phyloP scores from a whole-genome alignment of 2,329 filamentous ascomycete genomes.

The Helotiales sp. region DNA sequence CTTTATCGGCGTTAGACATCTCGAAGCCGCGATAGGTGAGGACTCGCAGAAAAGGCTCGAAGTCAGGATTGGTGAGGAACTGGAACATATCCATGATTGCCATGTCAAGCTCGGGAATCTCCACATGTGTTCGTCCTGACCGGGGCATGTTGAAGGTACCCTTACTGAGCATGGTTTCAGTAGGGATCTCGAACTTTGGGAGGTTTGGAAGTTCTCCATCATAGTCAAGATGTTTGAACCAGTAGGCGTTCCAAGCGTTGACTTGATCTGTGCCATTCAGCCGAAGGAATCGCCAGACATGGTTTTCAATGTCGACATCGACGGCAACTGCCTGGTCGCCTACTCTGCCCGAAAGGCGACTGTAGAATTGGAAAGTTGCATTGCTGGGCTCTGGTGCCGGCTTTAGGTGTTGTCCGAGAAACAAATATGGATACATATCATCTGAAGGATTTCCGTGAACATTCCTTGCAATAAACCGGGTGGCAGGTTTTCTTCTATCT shows the following conservation, averaged over 20 bases:
- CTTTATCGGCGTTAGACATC: neutral
- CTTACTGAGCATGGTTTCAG: neutral
- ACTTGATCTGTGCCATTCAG: slow-evolving; percentile 14
- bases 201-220: neutral
- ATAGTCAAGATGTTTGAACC: neutral
- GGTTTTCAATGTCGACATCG: slow-evolving; percentile 24
- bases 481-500: neutral
- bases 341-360: slow-evolving; percentile 14
- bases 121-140: neutral
- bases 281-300: slow-evolving; percentile 17
- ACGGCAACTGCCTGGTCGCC: slow-evolving; percentile 2
- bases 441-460: neutral
- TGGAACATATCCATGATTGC: slow-evolving; percentile 17
- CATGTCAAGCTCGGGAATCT: slow-evolving; percentile 20
- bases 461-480: neutral
- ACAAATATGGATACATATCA: neutral
- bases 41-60: slow-evolving; percentile 29
- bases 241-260: slow-evolving; percentile 20
- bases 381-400: neutral
- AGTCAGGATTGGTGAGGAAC: slow-evolving; percentile 9
- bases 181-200: neutral
- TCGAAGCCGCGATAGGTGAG: neutral
- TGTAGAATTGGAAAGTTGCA: slow-evolving; percentile 22
- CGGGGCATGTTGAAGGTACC: slow-evolving; percentile 18
- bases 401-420: slow-evolving; percentile 14